Evolutionary conservation across 2,329 filamentous ascomycete species (phyloP).

Genomic region (Canariomyces notabilis): DNA sequence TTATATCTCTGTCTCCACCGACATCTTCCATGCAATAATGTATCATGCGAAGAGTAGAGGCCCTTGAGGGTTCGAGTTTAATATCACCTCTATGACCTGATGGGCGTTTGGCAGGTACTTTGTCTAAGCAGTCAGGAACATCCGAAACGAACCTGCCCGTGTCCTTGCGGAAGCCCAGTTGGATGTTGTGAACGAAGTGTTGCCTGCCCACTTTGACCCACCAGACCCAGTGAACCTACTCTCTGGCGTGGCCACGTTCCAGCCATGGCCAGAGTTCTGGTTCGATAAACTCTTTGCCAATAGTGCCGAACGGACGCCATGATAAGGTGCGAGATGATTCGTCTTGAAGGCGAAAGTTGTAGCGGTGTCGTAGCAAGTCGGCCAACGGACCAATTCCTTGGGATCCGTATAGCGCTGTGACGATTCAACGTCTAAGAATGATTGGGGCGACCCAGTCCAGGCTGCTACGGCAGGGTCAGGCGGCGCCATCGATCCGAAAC

Average conservation of each 20-base stretch:
- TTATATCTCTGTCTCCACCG: not conserved
- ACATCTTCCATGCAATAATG: conserved; percentile 1
- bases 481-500: not conserved
- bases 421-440: conserved; percentile 3
- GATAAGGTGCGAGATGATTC: not conserved
- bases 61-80: not conserved
- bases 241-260: not conserved
- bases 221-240: conserved; percentile 5
- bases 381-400: not conserved
- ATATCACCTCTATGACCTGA: not conserved
- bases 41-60: conserved; percentile 1
- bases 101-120: not conserved
- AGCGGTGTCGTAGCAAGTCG: conserved; percentile 2
- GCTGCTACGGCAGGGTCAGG: not conserved
- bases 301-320: conserved; percentile 2
- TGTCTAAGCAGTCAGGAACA: not conserved
- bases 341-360: conserved; percentile 5
- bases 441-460: conserved; percentile 1
- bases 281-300: conserved; percentile 1
- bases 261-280: conserved; percentile 5
- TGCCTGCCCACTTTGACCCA: not conserved
- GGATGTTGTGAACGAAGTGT: not conserved
- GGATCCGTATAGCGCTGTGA: not conserved
- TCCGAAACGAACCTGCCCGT: not conserved
- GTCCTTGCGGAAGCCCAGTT: not conserved